Evolutionary conservation across 2,329 filamentous ascomycete genomes (phyloP), one percentile per base, ranked within the genome.

Genomic region (Cladosporium sp.): DNA sequence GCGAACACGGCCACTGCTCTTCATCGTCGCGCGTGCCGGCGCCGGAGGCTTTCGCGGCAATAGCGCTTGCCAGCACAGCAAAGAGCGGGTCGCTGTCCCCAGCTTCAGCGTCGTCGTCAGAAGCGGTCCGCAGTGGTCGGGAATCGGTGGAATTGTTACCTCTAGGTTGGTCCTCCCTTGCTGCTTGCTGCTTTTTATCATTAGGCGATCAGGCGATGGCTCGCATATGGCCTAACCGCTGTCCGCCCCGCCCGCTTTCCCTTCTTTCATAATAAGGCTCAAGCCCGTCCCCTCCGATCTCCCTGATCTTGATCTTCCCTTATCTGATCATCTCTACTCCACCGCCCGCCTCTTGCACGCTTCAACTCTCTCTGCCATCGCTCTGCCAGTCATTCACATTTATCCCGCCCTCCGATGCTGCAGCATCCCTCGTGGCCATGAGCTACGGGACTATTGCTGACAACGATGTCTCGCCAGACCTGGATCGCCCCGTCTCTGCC

Each of bases 391-490:
- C 4, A n/a, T 37, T 34, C 13, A 15, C 17, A 9, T 15, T 32
- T 25, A 35, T 35, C 9, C n/a, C 45, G 47, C 47, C 28, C 34
- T 50, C 22, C 34, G 40, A 55, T 55, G 52, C 52, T 35, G 28
- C 40, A 47, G 32, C 40, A 34, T 25, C 19, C 37, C 40, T 55
- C 36, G 55, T 57, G 47, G 55, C 55, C 45, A 57, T 57, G 55
- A 57, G 55, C 44, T 57, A 57, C 55, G 55, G 55, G 32, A 57
- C 55, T 25, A 57, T 57, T 37, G 34, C 39, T 57, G 47, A 55
- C 34, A 12, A 44, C 47, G 17, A 57, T 57, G 55, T 13, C 45
- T 22, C 36, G 20, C 36, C 55, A 57, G 55, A 57, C 55, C 17
- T 50, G 45, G 48, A 57, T 9, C 47, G 24, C 35, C 2, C 35